A percentile compares a stretch with the other conserved stretches of the same genome.
These are phyloP conservation scores for Cadophora sp. DNA, from an alignment of 2,329 filamentous ascomycete species.

Conservation along the genomic window DNA sequence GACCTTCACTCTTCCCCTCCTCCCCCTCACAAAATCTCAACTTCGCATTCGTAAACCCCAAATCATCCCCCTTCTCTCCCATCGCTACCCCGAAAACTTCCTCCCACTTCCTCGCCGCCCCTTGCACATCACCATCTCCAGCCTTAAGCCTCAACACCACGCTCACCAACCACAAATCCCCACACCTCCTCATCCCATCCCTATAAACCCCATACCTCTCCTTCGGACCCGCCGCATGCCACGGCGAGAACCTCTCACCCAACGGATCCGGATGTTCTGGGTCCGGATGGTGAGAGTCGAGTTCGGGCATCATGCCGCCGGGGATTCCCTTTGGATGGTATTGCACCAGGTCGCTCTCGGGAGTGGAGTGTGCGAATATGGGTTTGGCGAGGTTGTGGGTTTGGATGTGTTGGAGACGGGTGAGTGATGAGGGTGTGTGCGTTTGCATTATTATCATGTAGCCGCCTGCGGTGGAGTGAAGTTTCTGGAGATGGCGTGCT, in stretches of 20 bases:
- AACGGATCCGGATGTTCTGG: slow-evolving; percentile 44
- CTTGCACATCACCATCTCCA: slow-evolving; percentile 46
- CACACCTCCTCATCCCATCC: slow-evolving; percentile 46
- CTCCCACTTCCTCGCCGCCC: slow-evolving; percentile 49
- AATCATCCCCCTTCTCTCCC: slow-evolving; percentile 25
- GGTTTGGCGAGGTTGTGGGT: slow-evolving; percentile 45
- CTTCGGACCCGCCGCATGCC: slow-evolving; percentile 51
- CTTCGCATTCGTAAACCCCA: slow-evolving; percentile 44
- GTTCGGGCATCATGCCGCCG: slow-evolving; percentile 33
- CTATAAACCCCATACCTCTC: slow-evolving; percentile 45
- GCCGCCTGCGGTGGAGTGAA: slow-evolving; percentile 48
- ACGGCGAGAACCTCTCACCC: slow-evolving; percentile 48
- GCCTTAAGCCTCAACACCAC: slow-evolving; percentile 47
- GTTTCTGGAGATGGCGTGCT: slow-evolving; percentile 49
- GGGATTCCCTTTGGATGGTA: slow-evolving; percentile 52
- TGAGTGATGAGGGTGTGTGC: slow-evolving; percentile 44
- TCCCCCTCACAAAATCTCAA: slow-evolving; percentile 46
- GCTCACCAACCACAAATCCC: slow-evolving; percentile 46
- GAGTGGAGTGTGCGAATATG: slow-evolving; percentile 46
- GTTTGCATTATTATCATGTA: slow-evolving; percentile 58
- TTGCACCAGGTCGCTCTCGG: slow-evolving; percentile 48
- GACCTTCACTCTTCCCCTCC: slow-evolving; percentile 45
- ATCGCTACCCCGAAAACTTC: slow-evolving; percentile 45
- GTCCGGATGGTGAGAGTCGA: slow-evolving; percentile 27
- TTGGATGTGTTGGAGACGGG: slow-evolving; percentile 47